Percentiles rank a stretch among this genome's conserved stretches.
phyloP scores from a whole-genome alignment of 306 rosid genomes.

The Prinsepia uniflora region DNA sequence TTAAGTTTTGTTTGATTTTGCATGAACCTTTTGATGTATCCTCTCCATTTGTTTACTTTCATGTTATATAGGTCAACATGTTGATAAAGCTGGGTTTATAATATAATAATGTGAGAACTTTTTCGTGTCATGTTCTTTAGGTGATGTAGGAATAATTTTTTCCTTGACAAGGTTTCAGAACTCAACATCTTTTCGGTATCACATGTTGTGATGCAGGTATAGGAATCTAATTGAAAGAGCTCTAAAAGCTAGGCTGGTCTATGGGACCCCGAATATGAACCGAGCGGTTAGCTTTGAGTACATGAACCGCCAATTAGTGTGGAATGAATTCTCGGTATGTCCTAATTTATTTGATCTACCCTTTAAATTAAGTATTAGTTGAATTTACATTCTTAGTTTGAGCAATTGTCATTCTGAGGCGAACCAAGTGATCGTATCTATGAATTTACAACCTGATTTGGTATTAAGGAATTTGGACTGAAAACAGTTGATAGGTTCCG shows the following conservation, averaged over 20 bases:
- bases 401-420: slow-evolving; percentile 1
- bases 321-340: slow-evolving; percentile 97
- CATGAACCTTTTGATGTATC: slow-evolving; percentile 1
- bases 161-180: slow-evolving; percentile 17
- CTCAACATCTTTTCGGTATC: slow-evolving; percentile 12
- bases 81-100: slow-evolving; percentile 12
- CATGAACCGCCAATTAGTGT: slow-evolving; percentile 97
- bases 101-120: slow-evolving; percentile 15
- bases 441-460: neutral
- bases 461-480: neutral
- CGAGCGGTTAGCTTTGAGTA: slow-evolving; percentile 98
- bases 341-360: slow-evolving; percentile 12
- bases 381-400: neutral
- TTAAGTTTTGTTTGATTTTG: neutral
- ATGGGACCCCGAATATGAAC: slow-evolving; percentile 95
- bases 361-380: neutral
- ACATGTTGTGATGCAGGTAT: slow-evolving; percentile 52
- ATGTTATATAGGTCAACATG: slow-evolving; percentile 8
- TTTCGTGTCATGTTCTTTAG: slow-evolving; percentile 14
- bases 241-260: slow-evolving; percentile 87
- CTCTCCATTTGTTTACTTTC: slow-evolving; percentile 8
- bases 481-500: neutral
- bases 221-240: slow-evolving; percentile 92
- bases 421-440: neutral
- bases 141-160: neutral